Evolutionary conservation across 1,284 basidiomycete species (phyloP).

Genomic region (Entoloma clypeatum): DNA sequence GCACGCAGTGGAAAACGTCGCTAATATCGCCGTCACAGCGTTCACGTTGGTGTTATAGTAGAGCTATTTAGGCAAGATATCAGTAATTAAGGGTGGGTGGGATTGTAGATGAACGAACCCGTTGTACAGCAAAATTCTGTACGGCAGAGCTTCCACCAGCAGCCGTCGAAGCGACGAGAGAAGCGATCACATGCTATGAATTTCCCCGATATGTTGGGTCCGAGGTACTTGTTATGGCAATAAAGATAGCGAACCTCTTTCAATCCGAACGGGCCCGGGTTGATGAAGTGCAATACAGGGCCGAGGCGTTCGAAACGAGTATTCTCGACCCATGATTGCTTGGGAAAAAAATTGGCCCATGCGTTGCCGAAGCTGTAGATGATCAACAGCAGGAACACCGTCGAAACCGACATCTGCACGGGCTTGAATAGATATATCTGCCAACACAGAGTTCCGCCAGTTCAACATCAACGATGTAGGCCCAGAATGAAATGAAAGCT

Average conservation of each 20-base stretch:
- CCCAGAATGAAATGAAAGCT: slow-evolving; percentile 1
- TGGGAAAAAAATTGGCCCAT: slow-evolving; percentile 48
- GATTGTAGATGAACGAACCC: slow-evolving; percentile 33
- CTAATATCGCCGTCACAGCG: slow-evolving; percentile 56
- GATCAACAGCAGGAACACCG: slow-evolving; percentile 58
- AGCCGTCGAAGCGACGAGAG: slow-evolving; percentile 59
- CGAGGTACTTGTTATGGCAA: neutral
- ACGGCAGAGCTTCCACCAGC: slow-evolving; percentile 50
- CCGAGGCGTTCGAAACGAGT: slow-evolving; percentile 39
- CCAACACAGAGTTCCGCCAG: slow-evolving; percentile 1
- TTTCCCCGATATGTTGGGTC: too few species aligned
- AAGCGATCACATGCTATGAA: slow-evolving; percentile 53
- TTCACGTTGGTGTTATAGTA: slow-evolving; percentile 57
- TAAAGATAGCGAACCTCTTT: slow-evolving; percentile 50
- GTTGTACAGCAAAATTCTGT: slow-evolving; percentile 59
- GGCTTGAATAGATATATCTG: slow-evolving; percentile 66
- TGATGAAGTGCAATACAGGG: slow-evolving; percentile 45
- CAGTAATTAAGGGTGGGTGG: neutral
- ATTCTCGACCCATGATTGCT: slow-evolving; percentile 36
- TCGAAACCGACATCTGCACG: slow-evolving; percentile 45
- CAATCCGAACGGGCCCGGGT: slow-evolving; percentile 54
- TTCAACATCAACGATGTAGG: neutral
- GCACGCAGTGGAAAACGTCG: slow-evolving; percentile 61
- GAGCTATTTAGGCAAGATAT: slow-evolving; percentile 33
- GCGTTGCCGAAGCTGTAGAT: slow-evolving; percentile 50